Evolutionary conservation across 345 rosid species (phyloP).

Genomic region (Tarenaya hassleriana): DNA sequence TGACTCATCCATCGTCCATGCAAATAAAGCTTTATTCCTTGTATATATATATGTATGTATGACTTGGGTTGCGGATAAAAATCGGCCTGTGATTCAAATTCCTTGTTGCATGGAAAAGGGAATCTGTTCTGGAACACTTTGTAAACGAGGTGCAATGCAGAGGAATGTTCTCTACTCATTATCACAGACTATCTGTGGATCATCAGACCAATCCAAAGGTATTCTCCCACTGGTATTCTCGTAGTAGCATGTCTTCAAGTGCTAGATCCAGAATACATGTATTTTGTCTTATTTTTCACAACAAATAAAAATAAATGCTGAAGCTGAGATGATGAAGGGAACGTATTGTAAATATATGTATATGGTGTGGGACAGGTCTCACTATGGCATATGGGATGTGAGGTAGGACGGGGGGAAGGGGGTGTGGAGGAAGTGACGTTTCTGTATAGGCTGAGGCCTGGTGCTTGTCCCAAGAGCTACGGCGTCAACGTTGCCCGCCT

Average conservation of each 20-base stretch:
- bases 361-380: conserved; percentile 49
- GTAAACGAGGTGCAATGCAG: conserved; percentile 68
- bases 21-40: no score
- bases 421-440: conserved; percentile 85
- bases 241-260: conserved; percentile 17
- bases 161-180: conserved; percentile 96
- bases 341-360: neutral
- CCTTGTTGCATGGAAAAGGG: conserved; percentile 45
- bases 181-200: conserved; percentile 79
- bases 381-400: conserved; percentile 88
- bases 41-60: no score
- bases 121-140: conserved; percentile 86
- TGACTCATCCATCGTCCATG: neutral
- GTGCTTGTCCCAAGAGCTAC: conserved; percentile 95
- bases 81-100: neutral
- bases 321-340: no score
- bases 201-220: conserved; percentile 53
- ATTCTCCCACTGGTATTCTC: neutral
- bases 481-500: conserved; percentile 95
- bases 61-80: no score
- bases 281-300: neutral
- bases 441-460: conserved; percentile 70
- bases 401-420: conserved; percentile 58
- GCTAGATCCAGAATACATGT: conserved; percentile 8
- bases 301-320: neutral